Conservation (phyloP, 345 rosid genomes). For the Heritiera littoralis region DNA sequence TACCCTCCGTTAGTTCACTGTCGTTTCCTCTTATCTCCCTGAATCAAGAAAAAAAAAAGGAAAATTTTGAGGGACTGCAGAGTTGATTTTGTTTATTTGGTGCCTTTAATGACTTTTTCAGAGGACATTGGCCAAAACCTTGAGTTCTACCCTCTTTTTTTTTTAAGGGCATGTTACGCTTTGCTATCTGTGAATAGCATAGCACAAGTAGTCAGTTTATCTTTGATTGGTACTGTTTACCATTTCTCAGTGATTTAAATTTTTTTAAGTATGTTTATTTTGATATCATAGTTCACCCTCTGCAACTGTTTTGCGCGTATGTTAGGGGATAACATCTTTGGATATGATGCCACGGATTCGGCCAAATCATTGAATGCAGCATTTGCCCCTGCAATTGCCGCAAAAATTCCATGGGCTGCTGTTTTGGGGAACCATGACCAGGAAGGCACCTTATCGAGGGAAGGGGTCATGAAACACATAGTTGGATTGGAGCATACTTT, state of each 20-base stretch:
- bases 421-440: constrained; percentile 91
- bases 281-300: background rate
- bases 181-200: background rate
- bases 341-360: constrained; percentile 62
- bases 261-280: background rate
- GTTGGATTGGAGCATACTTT: constrained; percentile 59
- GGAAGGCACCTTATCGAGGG: constrained; percentile 73
- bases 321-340: constrained; percentile 78
- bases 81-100: no score
- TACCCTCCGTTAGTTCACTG: no score
- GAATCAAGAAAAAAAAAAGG: no score
- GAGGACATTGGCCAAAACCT: background rate
- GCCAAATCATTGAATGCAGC: constrained; percentile 66
- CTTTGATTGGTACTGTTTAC: no score
- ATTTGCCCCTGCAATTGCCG: constrained; percentile 72
- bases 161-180: background rate
- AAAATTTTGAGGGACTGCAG: background rate
- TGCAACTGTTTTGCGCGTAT: background rate
- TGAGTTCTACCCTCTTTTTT: no score
- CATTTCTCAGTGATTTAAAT: no score
- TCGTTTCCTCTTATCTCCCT: no score
- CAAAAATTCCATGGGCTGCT: constrained; percentile 86
- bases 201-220: background rate
- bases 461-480: constrained; percentile 78
- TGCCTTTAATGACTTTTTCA: background rate